A percentile compares a stretch with the other conserved stretches of the same genome.
Evolutionary conservation across 106 monocot species (phyloP).

Genomic region (Dendrobium chrysotoxum): DNA sequence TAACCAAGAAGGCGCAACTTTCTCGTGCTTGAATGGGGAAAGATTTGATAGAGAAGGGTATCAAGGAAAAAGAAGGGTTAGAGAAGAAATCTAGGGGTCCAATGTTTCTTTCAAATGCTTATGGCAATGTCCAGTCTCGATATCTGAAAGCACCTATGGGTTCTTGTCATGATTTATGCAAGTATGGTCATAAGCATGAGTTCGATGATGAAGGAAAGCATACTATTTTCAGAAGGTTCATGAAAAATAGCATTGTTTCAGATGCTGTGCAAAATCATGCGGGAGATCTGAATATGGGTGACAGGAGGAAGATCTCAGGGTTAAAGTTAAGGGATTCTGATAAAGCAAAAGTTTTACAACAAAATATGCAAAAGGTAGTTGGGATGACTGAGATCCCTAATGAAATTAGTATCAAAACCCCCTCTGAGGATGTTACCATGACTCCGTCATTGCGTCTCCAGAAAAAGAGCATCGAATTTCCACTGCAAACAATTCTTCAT

Average conservation of each 20-base stretch:
- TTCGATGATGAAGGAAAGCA: conserved; percentile 19
- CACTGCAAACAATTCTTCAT: not conserved
- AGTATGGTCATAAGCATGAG: conserved; percentile 39
- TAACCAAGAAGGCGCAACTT: not conserved
- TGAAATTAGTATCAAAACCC: not conserved
- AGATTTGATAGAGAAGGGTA: conserved; percentile 4
- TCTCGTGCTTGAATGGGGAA: conserved; percentile 4
- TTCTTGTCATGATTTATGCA: conserved; percentile 74
- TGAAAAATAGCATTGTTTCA: not conserved
- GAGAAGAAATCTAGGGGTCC: conserved; percentile 15
- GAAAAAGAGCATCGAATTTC: not conserved
- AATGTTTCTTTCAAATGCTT: conserved; percentile 13
- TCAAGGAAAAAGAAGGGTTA: conserved; percentile 1
- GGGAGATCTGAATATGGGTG: not conserved
- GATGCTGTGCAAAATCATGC: not conserved
- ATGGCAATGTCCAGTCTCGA: conserved; percentile 21
- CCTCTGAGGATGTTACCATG: not conserved
- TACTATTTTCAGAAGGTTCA: conserved; percentile 3
- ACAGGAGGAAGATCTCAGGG: conserved; percentile 6
- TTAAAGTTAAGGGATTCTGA: conserved; percentile 6
- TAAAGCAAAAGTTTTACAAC: not conserved
- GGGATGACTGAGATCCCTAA: not conserved
- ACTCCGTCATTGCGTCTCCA: not conserved
- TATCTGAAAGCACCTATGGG: conserved; percentile 41
- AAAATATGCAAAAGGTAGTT: not conserved